Evolutionary conservation across 148 eudicot species (phyloP).

Genomic region (Spergularia bocconei): DNA sequence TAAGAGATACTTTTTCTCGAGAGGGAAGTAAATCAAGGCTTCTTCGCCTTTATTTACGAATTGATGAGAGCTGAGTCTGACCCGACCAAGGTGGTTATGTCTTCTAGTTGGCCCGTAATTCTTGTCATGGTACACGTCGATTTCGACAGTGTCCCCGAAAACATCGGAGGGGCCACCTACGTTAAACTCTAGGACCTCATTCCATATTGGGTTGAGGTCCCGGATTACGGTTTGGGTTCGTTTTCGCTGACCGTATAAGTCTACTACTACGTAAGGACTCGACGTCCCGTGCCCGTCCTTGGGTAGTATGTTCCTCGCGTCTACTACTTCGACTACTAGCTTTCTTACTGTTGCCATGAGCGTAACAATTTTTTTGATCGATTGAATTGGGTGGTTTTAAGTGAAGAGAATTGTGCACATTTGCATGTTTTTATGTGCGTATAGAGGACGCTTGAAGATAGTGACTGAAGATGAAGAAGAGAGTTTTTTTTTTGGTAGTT

Average conservation of each 20-base stretch:
- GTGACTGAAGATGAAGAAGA: too few relatives aligned
- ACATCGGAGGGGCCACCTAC: slow-evolving; percentile 52
- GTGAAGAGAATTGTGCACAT: neutral
- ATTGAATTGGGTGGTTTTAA: neutral
- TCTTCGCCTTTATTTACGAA: slow-evolving; percentile 84
- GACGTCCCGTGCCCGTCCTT: slow-evolving; percentile 90
- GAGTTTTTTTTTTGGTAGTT: neutral
- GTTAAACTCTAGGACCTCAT: slow-evolving; percentile 66
- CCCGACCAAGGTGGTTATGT: slow-evolving; percentile 69
- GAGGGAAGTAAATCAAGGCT: slow-evolving; percentile 71
- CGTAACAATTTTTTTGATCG: too few relatives aligned
- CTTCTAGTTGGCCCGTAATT: slow-evolving; percentile 66
- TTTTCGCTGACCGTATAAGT: slow-evolving; percentile 74
- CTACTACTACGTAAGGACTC: slow-evolving; percentile 74
- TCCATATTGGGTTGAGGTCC: slow-evolving; percentile 77
- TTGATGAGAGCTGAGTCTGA: slow-evolving; percentile 49
- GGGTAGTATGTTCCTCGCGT: slow-evolving; percentile 66
- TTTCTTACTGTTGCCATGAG: slow-evolving; percentile 46
- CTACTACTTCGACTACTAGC: slow-evolving; percentile 74
- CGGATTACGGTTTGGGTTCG: slow-evolving; percentile 50
- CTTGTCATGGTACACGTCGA: slow-evolving; percentile 72
- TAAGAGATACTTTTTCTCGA: slow-evolving; percentile 60
- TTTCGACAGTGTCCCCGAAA: slow-evolving; percentile 65
- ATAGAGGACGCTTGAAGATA: neutral
- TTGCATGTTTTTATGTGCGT: neutral